Percentiles rank a stretch among this genome's conserved stretches.
Evolutionary conservation across 371 early-diverging fungal species (phyloP).

Genomic region (Dinochytrium kinnereticum): DNA sequence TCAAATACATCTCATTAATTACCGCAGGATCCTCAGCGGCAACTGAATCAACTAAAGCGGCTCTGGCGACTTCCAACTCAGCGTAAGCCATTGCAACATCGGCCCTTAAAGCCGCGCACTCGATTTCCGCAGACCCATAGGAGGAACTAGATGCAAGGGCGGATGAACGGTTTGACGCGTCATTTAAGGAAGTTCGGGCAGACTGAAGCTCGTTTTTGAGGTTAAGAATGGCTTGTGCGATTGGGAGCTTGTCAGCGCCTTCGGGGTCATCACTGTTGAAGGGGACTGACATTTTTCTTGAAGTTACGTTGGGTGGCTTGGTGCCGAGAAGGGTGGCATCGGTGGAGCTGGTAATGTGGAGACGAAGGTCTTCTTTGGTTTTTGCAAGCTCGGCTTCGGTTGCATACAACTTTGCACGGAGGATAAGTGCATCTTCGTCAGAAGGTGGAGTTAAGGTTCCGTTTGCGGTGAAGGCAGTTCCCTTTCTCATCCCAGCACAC

Average conservation of each 20-base stretch:
- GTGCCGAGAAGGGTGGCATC: not conserved
- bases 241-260: not conserved
- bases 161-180: not conserved
- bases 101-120: constrained; percentile 33
- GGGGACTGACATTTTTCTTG: not conserved
- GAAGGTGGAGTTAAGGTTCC: not conserved
- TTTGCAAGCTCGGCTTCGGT: constrained; percentile 23
- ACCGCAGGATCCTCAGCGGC: not conserved
- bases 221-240: constrained; percentile 14
- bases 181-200: constrained; percentile 15
- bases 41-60: constrained; percentile 31
- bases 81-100: constrained; percentile 43
- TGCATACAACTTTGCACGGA: constrained; percentile 27
- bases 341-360: not conserved
- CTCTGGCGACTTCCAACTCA: constrained; percentile 41
- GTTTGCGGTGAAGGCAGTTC: not conserved
- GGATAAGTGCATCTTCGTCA: constrained; percentile 7
- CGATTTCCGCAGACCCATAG: constrained; percentile 5
- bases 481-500: constrained; percentile 32
- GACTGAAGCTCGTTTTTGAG: constrained; percentile 4
- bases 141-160: not conserved
- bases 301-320: too few relatives aligned
- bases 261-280: not conserved
- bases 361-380: constrained; percentile 21
- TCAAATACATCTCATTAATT: not conserved